phyloP scores from a whole-genome alignment of 1,284 basidiomycete species.

The Irpex rosettiformis region DNA sequence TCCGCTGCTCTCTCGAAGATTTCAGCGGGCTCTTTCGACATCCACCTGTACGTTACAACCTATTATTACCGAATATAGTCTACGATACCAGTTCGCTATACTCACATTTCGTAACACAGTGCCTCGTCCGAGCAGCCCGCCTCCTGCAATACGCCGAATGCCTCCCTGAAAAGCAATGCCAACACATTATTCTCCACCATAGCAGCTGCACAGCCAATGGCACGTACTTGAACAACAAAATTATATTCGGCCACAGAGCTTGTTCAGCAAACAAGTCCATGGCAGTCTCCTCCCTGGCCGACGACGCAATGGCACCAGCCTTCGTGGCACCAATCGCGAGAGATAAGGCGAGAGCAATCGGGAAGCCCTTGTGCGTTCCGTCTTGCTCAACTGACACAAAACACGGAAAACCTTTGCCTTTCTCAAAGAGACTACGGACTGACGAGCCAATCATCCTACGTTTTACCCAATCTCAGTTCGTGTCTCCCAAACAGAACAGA shows the following conservation, averaged over 20 bases:
- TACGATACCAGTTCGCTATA: not conserved
- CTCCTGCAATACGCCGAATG: conserved; percentile 59
- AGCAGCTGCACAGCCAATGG: too few relatives aligned
- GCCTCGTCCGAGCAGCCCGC: conserved; percentile 68
- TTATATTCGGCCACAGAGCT: conserved; percentile 66
- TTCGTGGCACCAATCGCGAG: conserved; percentile 60
- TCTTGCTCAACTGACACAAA: conserved; percentile 66
- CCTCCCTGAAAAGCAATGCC: conserved; percentile 38
- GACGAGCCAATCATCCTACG: conserved; percentile 63
- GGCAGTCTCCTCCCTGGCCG: conserved; percentile 59
- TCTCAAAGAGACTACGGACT: conserved; percentile 57
- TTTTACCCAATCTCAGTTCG: conserved; percentile 1
- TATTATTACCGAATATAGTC: conserved; percentile 1
- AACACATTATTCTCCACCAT: too few relatives aligned
- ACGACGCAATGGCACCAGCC: conserved; percentile 63
- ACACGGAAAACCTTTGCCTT: conserved; percentile 61
- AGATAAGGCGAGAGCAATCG: conserved; percentile 50
- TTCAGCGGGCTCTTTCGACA: conserved; percentile 71
- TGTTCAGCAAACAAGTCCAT: conserved; percentile 69
- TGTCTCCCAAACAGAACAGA: not conserved
- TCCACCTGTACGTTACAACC: conserved; percentile 45
- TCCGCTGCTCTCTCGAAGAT: conserved; percentile 67
- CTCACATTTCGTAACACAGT: conserved; percentile 62
- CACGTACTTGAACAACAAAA: conserved; percentile 54
- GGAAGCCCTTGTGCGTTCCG: conserved; percentile 46